A percentile compares a stretch with the other conserved stretches of the same genome.
These are phyloP conservation scores for Microstroma glucosiphilum DNA, from an alignment of 1,284 basidiomycete species.

Conservation along the genomic window DNA sequence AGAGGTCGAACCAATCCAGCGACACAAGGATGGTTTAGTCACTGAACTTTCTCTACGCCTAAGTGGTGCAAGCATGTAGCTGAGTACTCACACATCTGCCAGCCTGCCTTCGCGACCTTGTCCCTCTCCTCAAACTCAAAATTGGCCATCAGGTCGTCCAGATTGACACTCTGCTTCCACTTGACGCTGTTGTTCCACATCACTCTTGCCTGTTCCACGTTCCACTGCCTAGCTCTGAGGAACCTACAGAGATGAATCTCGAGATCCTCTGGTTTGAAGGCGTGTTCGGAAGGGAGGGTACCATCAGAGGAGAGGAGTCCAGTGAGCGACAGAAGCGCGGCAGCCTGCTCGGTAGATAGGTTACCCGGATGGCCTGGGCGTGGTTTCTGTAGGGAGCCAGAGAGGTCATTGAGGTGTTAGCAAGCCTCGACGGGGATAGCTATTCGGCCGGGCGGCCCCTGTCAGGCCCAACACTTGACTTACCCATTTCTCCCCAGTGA, in stretches of 20 bases:
- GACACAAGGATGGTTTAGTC: not conserved
- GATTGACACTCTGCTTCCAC: slow-evolving; percentile 37
- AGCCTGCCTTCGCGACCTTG: slow-evolving; percentile 34
- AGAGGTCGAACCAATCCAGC: not conserved
- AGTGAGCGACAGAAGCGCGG: slow-evolving; percentile 19
- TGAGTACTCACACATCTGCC: slow-evolving; percentile 34
- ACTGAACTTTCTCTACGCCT: not conserved
- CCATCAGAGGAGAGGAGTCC: not conserved
- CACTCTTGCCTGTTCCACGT: slow-evolving; percentile 25
- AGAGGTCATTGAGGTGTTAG: not conserved
- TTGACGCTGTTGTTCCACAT: slow-evolving; percentile 42
- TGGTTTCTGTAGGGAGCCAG: slow-evolving; percentile 9
- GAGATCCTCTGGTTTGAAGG: slow-evolving; percentile 1
- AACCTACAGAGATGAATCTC: slow-evolving; percentile 21
- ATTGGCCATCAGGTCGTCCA: slow-evolving; percentile 27
- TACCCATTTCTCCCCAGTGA: not conserved
- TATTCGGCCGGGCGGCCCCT: not conserved
- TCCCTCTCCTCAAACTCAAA: slow-evolving; percentile 40
- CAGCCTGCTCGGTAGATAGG: slow-evolving; percentile 25
- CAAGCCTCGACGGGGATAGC: not conserved
- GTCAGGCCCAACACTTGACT: not conserved
- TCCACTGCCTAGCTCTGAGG: slow-evolving; percentile 41
- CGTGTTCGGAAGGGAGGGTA: not conserved
- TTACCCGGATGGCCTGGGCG: slow-evolving; percentile 43
- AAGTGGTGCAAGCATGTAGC: not conserved